Base-by-base conservation (phyloP, 2,329 filamentous ascomycete genomes). In the Talaromyces sp. region DNA sequence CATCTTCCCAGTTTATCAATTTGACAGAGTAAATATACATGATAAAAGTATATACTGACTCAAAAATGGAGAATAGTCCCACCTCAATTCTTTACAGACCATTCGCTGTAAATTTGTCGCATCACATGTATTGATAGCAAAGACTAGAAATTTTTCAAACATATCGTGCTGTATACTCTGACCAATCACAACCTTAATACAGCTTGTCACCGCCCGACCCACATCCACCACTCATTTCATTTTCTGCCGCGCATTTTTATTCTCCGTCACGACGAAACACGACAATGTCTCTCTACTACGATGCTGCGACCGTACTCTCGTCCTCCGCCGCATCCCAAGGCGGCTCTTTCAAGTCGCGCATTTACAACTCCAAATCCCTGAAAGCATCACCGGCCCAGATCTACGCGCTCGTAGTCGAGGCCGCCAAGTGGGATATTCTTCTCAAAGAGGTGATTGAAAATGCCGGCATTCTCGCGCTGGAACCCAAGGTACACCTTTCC, bases 211-310 rank as follows among this genome's bases (percentile, higher is more conserved):
- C 48, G 48, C 48, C 48, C 48, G 48, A n/a, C 24, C 14, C 24
- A 52, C 24, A 17, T n/a, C 8, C 24, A 10, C n/a, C 9, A 19
- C 19, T 24, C 43, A 9, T 1, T 1, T 9, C n/a, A 14, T 52
- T 52, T 52, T 52, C 48, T 52, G 48, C 48, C 48, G 27, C 48
- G 24, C 48, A 52, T 52, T 52, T 52, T 52, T 52, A 27, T 52
- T 12, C 24, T n/a, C 19, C 14, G 2, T 21, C 27, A 29, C 12
- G 35, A 26, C 46, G 3, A 29, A 8, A 52, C 3, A 6, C 29
- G 26, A 26, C 24, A 29, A 97, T 97, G 93, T 96, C 92, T 54
- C 88, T 99, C 60, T 99, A 99, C 74, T 89, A 96, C 73, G 94
- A 97, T 79, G 89, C 92, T 7, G 91, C 89, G 3, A 82, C 87